phyloP scores from a whole-genome alignment of 495 filamentous ascomycete genomes.

The Aspergillus sclerotiicarbonarius region DNA sequence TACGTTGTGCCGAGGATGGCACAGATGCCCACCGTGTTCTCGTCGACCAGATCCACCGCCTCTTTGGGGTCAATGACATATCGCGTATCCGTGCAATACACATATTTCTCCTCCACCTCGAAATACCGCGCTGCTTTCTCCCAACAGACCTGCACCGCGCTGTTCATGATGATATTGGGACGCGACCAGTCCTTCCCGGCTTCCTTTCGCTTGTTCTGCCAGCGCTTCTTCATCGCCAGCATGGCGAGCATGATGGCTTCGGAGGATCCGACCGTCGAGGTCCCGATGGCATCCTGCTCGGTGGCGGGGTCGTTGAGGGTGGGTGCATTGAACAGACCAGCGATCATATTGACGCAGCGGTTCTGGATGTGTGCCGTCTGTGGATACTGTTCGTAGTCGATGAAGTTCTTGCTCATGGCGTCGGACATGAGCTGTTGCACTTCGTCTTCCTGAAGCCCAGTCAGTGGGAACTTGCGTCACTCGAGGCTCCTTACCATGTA shows the following conservation, averaged over 20 bases:
- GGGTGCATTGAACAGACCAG: constrained; percentile 74
- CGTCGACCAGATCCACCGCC: constrained; percentile 80
- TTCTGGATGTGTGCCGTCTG: constrained; percentile 82
- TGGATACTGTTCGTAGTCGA: constrained; percentile 85
- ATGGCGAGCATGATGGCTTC: constrained; percentile 90
- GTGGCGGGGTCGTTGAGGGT: constrained; percentile 37
- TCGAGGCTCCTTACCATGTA: constrained; percentile 63
- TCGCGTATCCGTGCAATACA: constrained; percentile 76
- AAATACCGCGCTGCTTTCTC: constrained; percentile 96
- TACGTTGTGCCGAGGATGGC: constrained; percentile 87
- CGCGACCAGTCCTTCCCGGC: constrained; percentile 69
- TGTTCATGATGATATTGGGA: constrained; percentile 91
- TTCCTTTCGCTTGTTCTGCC: constrained; percentile 79
- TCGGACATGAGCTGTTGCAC: constrained; percentile 84
- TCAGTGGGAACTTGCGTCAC: neutral
- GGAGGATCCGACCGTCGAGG: constrained; percentile 79
- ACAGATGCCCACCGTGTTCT: constrained; percentile 95
- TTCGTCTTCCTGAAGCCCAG: constrained; percentile 64
- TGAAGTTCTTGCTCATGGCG: constrained; percentile 83
- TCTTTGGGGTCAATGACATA: constrained; percentile 85
- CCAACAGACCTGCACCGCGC: constrained; percentile 93
- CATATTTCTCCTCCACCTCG: constrained; percentile 85
- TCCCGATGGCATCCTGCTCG: constrained; percentile 66
- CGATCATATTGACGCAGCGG: constrained; percentile 86
- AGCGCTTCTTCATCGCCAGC: constrained; percentile 92